Evolutionary conservation across 345 rosid genomes (phyloP).

Genomic region (Rhodomyrtus tomentosa): DNA sequence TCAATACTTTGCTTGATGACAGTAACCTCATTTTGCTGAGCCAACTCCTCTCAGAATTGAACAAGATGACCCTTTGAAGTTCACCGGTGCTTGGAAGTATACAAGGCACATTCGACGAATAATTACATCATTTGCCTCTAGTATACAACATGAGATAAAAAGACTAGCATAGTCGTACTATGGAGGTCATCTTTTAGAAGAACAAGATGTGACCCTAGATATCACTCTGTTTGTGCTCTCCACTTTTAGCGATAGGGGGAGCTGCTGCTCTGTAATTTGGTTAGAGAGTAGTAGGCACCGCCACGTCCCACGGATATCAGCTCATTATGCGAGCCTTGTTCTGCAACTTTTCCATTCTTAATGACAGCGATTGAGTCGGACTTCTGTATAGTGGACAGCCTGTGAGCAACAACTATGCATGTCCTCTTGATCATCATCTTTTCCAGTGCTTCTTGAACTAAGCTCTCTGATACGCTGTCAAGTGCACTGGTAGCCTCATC

Average conservation of each 20-base stretch:
- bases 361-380: slow-evolving; percentile 38
- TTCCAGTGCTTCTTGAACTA: slow-evolving; percentile 55
- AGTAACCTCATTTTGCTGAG: not conserved
- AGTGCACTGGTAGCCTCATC: slow-evolving; percentile 80
- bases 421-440: slow-evolving; percentile 53
- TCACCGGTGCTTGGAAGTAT: not conserved
- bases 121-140: not conserved
- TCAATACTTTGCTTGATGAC: not conserved
- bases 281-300: slow-evolving; percentile 33
- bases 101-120: not conserved
- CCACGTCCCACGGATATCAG: slow-evolving; percentile 23
- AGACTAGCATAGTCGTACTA: not conserved
- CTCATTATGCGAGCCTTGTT: slow-evolving; percentile 47
- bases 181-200: not conserved
- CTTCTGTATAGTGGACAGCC: slow-evolving; percentile 54
- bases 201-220: not conserved
- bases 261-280: slow-evolving; percentile 20
- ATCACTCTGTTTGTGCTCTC: not conserved
- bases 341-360: slow-evolving; percentile 37
- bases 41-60: not conserved
- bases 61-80: not conserved
- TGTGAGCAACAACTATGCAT: slow-evolving; percentile 41
- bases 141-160: not conserved
- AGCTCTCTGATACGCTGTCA: slow-evolving; percentile 45
- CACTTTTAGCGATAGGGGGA: slow-evolving; percentile 4